phyloP scores from a whole-genome alignment of 1,284 basidiomycete species.

The Cutaneotrichosporon dermatis region DNA sequence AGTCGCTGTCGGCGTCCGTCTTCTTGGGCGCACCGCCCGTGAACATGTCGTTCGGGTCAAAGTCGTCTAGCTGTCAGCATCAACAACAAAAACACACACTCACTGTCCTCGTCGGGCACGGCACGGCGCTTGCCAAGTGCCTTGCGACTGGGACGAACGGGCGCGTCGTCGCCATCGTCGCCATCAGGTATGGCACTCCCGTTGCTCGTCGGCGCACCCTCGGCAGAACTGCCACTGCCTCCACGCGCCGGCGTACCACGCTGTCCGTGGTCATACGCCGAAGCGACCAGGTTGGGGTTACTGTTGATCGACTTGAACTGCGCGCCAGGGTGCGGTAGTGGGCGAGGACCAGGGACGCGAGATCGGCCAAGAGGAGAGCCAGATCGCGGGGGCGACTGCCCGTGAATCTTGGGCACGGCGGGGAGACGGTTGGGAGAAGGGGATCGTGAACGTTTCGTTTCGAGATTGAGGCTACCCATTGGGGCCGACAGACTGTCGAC shows the following conservation, averaged over 20 bases:
- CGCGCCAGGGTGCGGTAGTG: conserved; percentile 32
- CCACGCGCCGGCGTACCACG: not conserved
- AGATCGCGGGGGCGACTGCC: conserved; percentile 20
- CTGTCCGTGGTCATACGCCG: not conserved
- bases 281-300: conserved; percentile 2
- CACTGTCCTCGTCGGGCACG: conserved; percentile 36
- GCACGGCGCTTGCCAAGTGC: conserved; percentile 47
- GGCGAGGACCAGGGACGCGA: conserved; percentile 26
- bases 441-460: conserved; percentile 24
- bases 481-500: not conserved
- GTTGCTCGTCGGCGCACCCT: not conserved
- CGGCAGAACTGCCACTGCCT: conserved; percentile 6
- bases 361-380: conserved; percentile 30
- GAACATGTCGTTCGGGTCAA: conserved; percentile 48
- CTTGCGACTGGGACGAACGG: conserved; percentile 40
- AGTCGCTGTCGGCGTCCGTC: conserved; percentile 16
- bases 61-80: conserved; percentile 18
- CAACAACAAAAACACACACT: conserved; percentile 13
- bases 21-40: conserved; percentile 4
- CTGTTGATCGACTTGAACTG: conserved; percentile 20
- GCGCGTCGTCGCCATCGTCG: conserved; percentile 23
- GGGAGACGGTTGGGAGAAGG: conserved; percentile 29
- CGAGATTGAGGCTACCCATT: not conserved
- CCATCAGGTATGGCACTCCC: not conserved
- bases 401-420: conserved; percentile 6